Evolutionary conservation across 139 green algal genomes (phyloP).

Genomic region (Deuterostichococcus epilithicus): DNA sequence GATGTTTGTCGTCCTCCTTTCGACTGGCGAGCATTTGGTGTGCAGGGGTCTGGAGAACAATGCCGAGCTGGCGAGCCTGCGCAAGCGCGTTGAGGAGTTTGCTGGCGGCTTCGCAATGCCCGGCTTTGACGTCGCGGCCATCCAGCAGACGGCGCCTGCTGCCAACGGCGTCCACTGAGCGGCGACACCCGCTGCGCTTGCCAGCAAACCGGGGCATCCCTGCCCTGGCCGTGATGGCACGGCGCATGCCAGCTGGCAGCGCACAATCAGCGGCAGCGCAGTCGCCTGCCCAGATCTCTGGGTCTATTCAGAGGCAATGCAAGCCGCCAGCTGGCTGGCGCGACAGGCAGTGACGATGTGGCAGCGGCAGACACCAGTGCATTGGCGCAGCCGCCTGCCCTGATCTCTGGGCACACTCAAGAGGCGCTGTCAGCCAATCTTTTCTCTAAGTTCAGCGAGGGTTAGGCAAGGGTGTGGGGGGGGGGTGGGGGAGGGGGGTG

Average conservation of each 20-base stretch:
- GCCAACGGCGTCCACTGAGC: background rate
- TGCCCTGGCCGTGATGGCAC: no score
- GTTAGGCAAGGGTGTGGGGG: no score
- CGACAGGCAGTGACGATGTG: no score
- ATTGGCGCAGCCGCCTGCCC: background rate
- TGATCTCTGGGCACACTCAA: background rate
- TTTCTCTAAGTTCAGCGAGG: no score
- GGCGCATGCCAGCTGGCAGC: no score
- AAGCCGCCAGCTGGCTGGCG: no score
- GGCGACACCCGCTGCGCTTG: no score
- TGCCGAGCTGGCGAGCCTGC: conserved; percentile 31
- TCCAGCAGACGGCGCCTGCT: conserved; percentile 2
- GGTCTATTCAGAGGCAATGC: no score
- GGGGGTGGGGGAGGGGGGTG: no score
- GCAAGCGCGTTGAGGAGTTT: conserved; percentile 43
- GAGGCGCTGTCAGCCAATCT: background rate
- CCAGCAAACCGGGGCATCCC: no score
- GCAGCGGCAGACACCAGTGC: background rate
- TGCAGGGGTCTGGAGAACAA: conserved; percentile 35
- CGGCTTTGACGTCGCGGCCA: conserved; percentile 40
- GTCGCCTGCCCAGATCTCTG: no score
- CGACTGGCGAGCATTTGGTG: background rate
- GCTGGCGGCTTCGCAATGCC: conserved; percentile 53
- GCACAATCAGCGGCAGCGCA: no score
- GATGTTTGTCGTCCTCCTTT: background rate